Conservation (phyloP, 2,329 filamentous ascomycete species). For the Pseudopyrenochaeta lycopersici region DNA sequence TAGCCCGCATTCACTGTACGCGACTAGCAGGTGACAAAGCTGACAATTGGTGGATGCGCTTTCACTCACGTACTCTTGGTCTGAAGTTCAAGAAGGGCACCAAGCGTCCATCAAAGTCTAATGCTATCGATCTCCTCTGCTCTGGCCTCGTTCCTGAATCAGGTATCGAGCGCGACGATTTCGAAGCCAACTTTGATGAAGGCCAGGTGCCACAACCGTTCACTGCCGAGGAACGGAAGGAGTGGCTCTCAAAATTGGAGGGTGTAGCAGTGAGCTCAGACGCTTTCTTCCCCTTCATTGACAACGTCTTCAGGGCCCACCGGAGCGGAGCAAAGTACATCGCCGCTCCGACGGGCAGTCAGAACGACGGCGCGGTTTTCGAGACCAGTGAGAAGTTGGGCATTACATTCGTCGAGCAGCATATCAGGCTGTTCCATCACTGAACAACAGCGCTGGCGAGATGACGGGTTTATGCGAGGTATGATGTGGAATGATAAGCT, state of each 20-base stretch:
- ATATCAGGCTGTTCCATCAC: slow-evolving; percentile 93
- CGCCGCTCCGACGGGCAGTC: slow-evolving; percentile 88
- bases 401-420: slow-evolving; percentile 96
- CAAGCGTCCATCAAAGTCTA: slow-evolving; percentile 97
- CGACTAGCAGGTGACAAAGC: slow-evolving; percentile 97
- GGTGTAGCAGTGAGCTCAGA: slow-evolving; percentile 91
- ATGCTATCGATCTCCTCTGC: slow-evolving; percentile 94
- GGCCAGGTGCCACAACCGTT: slow-evolving; percentile 77
- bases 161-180: slow-evolving; percentile 84
- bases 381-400: slow-evolving; percentile 90
- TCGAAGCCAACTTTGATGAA: slow-evolving; percentile 89
- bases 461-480: background rate
- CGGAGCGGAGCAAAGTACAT: slow-evolving; percentile 95
- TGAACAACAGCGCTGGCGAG: slow-evolving; percentile 54
- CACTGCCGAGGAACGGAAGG: slow-evolving; percentile 81
- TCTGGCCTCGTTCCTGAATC: slow-evolving; percentile 86
- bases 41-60: slow-evolving; percentile 99
- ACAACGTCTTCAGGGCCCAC: slow-evolving; percentile 93
- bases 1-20: slow-evolving; percentile 92
- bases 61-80: slow-evolving; percentile 85
- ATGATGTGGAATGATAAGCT: slow-evolving; percentile 8
- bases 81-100: slow-evolving; percentile 98
- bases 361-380: slow-evolving; percentile 83
- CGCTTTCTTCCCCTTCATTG: slow-evolving; percentile 98
- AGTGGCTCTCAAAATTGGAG: slow-evolving; percentile 83